Base-by-base conservation (phyloP, 225 moss, liverwort and hornwort species). In the Bryum argenteum region DNA sequence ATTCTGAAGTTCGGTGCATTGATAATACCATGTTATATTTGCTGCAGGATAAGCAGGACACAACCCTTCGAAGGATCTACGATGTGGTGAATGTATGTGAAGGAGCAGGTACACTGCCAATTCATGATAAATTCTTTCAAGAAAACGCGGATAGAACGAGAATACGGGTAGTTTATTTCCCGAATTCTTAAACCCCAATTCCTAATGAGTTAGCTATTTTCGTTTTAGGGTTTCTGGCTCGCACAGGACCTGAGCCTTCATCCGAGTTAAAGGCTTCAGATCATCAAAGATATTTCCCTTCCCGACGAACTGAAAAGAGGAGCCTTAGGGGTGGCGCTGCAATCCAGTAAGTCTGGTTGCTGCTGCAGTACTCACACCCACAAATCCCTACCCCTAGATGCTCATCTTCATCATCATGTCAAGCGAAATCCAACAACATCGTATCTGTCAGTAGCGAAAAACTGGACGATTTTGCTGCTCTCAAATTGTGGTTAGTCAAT, bases 11-110 rank as follows among this genome's bases (percentile, higher is more conserved):
- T 7, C 28, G 37, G 48, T 33, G 60, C 26, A 20, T 19, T 71
- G 72, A 67, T 15, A 22, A 42, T 63, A 23, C 20, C 28, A 53
- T 60, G 42, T 61, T 33, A n/a, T 58, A 8, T 58, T 8, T 66
- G 54, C 11, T 71, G 20, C 80, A 86, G 86, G 82, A 77, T 56
- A 83, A 83, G 86, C 82, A 69, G 65, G 80, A 66, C 17, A 78
- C 86, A 50, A 86, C 86, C 0, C 71, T 82, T 13, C 82, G 86
- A 42, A 80, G 86, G 61, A 86, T 86, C 33, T 86, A 86, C 54
- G 86, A 86, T 72, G 86, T 86, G 48, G 82, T 86, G 71, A 86
- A 86, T 39, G 82, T 86, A 23, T 86, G 80, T 65, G 82, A 86
- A 77, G 82, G 82, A 72, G 86, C 86, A 86, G 86, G 86, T 86